Evolutionary conservation across 192 early-diverging fungal species (phyloP).

Genomic region (Linnemannia exigua): DNA sequence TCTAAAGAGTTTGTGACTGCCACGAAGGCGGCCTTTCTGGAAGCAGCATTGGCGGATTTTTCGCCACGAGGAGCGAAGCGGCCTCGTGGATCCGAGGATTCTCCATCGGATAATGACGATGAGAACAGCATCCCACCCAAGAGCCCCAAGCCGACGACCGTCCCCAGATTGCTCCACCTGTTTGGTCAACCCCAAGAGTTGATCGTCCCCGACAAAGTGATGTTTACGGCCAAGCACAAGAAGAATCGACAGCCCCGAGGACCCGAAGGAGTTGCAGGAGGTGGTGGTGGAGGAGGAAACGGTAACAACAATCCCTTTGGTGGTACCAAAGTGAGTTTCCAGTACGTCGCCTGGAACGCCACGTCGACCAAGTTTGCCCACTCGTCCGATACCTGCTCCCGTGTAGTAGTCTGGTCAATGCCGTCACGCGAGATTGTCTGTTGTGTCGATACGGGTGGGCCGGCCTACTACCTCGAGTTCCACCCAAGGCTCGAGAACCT

Average conservation of each 20-base stretch:
- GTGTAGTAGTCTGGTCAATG: slow-evolving; percentile 63
- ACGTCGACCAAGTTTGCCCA: slow-evolving; percentile 65
- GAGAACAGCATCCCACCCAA: background rate
- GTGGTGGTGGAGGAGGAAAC: too few relatives aligned
- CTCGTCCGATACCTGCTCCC: slow-evolving; percentile 58
- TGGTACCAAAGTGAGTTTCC: slow-evolving; percentile 46
- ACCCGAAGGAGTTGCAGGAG: background rate
- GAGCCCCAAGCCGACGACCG: background rate
- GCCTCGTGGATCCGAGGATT: slow-evolving; percentile 2
- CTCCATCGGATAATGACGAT: background rate
- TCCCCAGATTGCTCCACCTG: slow-evolving; percentile 27
- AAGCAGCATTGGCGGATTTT: background rate
- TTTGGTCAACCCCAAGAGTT: slow-evolving; percentile 32
- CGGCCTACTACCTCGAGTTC: slow-evolving; percentile 59
- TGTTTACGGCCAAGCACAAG: slow-evolving; percentile 11
- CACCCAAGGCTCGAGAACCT: slow-evolving; percentile 61
- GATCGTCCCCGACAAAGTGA: slow-evolving; percentile 16
- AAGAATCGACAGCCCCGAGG: background rate
- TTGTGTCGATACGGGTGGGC: slow-evolving; percentile 59
- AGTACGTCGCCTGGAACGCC: slow-evolving; percentile 63
- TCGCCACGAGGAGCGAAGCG: slow-evolving; percentile 4
- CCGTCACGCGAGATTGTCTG: slow-evolving; percentile 53
- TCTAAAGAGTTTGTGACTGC: too few relatives aligned
- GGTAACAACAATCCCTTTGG: background rate
- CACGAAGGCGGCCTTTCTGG: background rate